Base-by-base conservation (phyloP, 1,284 basidiomycete species). In the Fomes fomentarius region DNA sequence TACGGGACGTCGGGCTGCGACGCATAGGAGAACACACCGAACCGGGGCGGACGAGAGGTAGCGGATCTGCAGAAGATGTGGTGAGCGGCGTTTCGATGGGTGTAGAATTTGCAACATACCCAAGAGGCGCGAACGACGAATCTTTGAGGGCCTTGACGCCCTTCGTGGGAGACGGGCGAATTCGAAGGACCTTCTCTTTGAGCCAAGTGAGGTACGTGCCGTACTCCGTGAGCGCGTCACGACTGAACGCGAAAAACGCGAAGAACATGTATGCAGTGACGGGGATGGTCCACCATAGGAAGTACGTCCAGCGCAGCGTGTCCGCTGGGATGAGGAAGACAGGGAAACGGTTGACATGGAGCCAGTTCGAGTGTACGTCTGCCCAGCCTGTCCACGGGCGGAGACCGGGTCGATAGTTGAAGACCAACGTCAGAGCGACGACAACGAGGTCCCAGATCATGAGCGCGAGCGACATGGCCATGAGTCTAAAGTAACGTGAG, bases 401-500 rank as follows among this genome's bases (percentile, higher is more conserved):
- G 12, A 54, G 33, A 3, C 26, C 38, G 14, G 10, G 5, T 11
- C 19, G 12, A 4, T 50, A 30, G 59, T 69, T 69, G 19, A 56
- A 39, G 24, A 56, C 61, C 28, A 76, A 51, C 25, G 62, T 54
- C 52, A 63, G 76, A 22, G 67, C 62, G 7, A 59, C 57, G 31
- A 75, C 57, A 0, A 76, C 76, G 8, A 75, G 60, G 1, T 70
- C 76, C 56, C 67, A 66, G 34, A 72, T 33, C 38, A 77, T 65
- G 30, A 80, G 78, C 30, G 74, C 65, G 14, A 64, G 58, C 0
- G 82, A 76, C 26, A 85, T 67, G 0, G 71, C 72, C 67, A 83
- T 76, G 22, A 84, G 74, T 4, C 83, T 81, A 48, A 82, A 63
- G 65, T 82, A 85, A 17, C 77, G 77, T 53, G 73, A 71, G 47